Evolutionary conservation across 345 rosid species (phyloP), one percentile per base, ranked within the genome.

Genomic region (Melaleuca alternifolia): DNA sequence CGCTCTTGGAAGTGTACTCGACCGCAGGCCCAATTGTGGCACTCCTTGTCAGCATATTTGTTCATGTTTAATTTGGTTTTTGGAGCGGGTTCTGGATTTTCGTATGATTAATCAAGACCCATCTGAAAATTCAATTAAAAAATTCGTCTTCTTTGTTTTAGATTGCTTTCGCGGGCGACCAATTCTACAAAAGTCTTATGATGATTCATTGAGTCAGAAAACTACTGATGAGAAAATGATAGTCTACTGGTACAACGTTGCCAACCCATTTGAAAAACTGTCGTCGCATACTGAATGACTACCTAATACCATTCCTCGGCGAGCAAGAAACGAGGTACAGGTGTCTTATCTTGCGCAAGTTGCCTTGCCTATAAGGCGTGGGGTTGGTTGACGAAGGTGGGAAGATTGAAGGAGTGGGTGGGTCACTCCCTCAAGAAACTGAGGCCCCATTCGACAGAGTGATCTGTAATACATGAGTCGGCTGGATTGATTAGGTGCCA

Each of bases 1-100:
- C 6, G 9, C 6, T 59, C 71, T 59, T 6, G 2, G n/a, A n/a
- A 59, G 71, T 59, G 10, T 13, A 59, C 7, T 13, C n/a, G 4
- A n/a, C 2, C 18, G n/a, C 10, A 12, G 0, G 71, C 3, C 8
- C 8, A 59, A 59, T 12, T 6, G 5, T 1, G 18, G 2, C 3
- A 1, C 33, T 59, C 71, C 65, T 59, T 30, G 12, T n/a, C n/a
- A 26, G 11, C 6, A 6, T 59, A n/a, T 6, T 13, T 12, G 37
- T 59, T n/a, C 6, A 59, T n/a, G 37, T n/a, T 6, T 59, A n/a
- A 59, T 59, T 59, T 59, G n/a, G 23, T 7, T 23, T 21, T 54
- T 23, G 11, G 2, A 21, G 59, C 26, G 11, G 11, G 8, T 8
- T n/a, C 7, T 1, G 37, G 28, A 28, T 14, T 28, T 61, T 28